These are phyloP conservation scores for Canariomyces notabilis DNA, from an alignment of 2,329 filamentous ascomycete species.

Conservation along the genomic window DNA sequence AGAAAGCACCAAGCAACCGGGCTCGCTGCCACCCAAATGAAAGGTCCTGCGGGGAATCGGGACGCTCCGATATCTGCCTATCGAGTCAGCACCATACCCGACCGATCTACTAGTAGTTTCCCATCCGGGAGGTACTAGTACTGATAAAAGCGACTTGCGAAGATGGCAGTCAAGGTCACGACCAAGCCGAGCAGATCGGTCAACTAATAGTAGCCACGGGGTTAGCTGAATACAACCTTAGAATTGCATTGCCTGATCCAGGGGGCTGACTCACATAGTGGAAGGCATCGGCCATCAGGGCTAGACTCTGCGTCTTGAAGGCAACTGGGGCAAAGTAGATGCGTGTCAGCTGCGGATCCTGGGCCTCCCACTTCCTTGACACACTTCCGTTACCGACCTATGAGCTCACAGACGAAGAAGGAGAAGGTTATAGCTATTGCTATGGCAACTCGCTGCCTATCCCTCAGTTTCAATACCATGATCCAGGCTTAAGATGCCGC, in stretches of 20 bases:
- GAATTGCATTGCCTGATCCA: background rate
- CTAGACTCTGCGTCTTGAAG: conserved; percentile 66
- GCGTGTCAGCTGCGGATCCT: conserved; percentile 1
- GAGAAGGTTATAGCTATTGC: conserved; percentile 45
- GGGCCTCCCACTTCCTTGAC: too few relatives aligned
- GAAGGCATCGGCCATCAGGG: conserved; percentile 71
- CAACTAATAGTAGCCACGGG: conserved; percentile 48
- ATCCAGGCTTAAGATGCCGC: background rate
- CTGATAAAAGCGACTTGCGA: conserved; percentile 44
- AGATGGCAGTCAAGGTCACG: conserved; percentile 59
- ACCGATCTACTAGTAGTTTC: too few relatives aligned
- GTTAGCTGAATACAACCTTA: background rate
- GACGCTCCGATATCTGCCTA: conserved; percentile 50
- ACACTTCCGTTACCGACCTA: conserved; percentile 30
- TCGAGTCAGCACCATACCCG: conserved; percentile 11
- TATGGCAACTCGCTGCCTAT: conserved; percentile 42
- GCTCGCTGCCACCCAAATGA: conserved; percentile 76
- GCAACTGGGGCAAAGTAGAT: conserved; percentile 52
- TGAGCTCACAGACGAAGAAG: conserved; percentile 50
- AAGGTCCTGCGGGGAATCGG: conserved; percentile 52
- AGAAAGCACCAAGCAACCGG: conserved; percentile 69
- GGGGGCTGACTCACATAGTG: conserved; percentile 55
- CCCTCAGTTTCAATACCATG: conserved; percentile 35
- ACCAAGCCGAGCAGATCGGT: conserved; percentile 67
- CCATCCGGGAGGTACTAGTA: background rate